These are phyloP conservation scores for Colletotrichum sp. DNA, from an alignment of 2,329 filamentous ascomycete genomes.

Conservation along the genomic window DNA sequence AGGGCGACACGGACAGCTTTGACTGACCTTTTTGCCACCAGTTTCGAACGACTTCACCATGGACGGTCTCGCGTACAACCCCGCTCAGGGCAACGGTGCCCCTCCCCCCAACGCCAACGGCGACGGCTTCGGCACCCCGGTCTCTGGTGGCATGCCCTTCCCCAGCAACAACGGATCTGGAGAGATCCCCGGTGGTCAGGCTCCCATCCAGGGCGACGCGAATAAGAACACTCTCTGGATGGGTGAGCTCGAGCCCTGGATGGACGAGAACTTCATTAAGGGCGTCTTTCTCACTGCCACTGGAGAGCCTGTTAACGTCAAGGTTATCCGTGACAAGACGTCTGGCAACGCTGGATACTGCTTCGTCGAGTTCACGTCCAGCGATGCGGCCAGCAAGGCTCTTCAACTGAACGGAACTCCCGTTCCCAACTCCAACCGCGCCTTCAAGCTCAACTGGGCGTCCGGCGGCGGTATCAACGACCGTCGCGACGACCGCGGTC, in stretches of 20 bases:
- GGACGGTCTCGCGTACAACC: slow-evolving; percentile 39
- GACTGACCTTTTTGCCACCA: background rate
- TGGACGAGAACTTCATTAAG: slow-evolving; percentile 98
- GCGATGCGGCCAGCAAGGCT: slow-evolving; percentile 89
- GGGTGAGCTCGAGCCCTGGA: slow-evolving; percentile 99
- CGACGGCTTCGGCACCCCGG: slow-evolving; percentile 36
- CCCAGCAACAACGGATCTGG: slow-evolving; percentile 37
- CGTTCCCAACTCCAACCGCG: slow-evolving; percentile 91
- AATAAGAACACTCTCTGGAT: slow-evolving; percentile 76
- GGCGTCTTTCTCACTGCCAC: slow-evolving; percentile 88
- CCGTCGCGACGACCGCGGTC: slow-evolving; percentile 92
- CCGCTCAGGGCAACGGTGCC: slow-evolving; percentile 32
- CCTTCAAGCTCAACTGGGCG: slow-evolving; percentile 99
- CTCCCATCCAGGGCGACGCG: slow-evolving; percentile 43
- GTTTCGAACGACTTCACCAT: slow-evolving; percentile 23
- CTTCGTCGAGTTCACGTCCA: slow-evolving; percentile 89
- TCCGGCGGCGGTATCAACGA: slow-evolving; percentile 95
- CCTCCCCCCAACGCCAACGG: slow-evolving; percentile 42
- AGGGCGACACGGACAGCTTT: background rate
- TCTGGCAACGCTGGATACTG: slow-evolving; percentile 99
- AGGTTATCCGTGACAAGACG: slow-evolving; percentile 99
- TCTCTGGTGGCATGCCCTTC: slow-evolving; percentile 33
- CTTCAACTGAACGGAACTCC: slow-evolving; percentile 86
- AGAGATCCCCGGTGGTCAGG: slow-evolving; percentile 29
- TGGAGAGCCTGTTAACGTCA: slow-evolving; percentile 95